Conservation (phyloP, 2,329 filamentous ascomycete genomes). For the Fusarium irregulare region DNA sequence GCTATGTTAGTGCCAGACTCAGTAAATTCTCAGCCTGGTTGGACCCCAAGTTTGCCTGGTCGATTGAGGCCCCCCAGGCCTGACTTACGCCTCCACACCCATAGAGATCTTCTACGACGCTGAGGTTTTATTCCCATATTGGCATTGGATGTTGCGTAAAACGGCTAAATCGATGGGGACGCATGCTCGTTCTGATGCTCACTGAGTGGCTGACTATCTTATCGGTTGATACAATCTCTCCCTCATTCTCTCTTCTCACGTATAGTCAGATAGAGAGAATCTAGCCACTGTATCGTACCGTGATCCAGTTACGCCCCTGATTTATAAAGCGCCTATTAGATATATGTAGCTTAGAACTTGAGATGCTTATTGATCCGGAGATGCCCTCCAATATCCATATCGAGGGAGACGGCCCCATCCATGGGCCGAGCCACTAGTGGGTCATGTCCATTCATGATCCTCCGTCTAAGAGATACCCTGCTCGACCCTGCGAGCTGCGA, state of each 20-base stretch:
- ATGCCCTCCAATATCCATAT: constrained; percentile 20
- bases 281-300: neutral
- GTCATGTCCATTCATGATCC: constrained; percentile 34
- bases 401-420: constrained; percentile 29
- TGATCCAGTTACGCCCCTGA: constrained; percentile 21
- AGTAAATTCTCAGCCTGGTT: constrained; percentile 30
- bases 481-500: constrained; percentile 9
- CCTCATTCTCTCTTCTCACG: constrained; percentile 18
- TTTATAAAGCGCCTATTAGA: constrained; percentile 15
- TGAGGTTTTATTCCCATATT: constrained; percentile 30
- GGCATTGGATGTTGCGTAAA: constrained; percentile 20
- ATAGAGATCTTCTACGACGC: constrained; percentile 32
- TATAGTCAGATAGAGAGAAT: neutral
- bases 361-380: constrained; percentile 32
- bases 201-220: constrained; percentile 27
- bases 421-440: constrained; percentile 34
- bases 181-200: constrained; percentile 22
- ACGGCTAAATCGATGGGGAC: constrained; percentile 32
- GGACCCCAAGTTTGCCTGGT: constrained; percentile 36
- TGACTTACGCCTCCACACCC: constrained; percentile 47
- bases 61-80: constrained; percentile 45
- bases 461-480: constrained; percentile 41
- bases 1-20: neutral
- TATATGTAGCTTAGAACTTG: constrained; percentile 7
- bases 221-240: constrained; percentile 7